Evolutionary conservation across 176 grass and related monocot genomes (phyloP).

Genomic region (Luzula sylvatica): DNA sequence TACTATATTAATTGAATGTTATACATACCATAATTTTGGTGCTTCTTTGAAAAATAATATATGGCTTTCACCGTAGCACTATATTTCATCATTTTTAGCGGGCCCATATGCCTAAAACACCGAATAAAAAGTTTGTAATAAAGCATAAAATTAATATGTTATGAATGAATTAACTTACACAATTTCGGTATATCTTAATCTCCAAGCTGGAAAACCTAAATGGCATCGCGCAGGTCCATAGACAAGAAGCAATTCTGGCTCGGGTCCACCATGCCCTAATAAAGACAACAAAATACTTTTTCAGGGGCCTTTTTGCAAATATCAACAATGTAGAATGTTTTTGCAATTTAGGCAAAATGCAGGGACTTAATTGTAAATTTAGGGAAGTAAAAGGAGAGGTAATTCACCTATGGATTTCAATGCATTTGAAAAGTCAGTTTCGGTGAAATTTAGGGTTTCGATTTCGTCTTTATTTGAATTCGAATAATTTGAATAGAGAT

Average conservation of each 20-base stretch:
- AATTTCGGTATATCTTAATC: constrained; percentile 91
- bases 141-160: constrained; percentile 2
- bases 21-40: no score
- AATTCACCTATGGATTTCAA: constrained; percentile 64
- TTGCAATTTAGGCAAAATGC: no score
- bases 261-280: constrained; percentile 70
- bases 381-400: no score
- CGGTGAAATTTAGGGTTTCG: constrained; percentile 47
- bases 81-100: no score
- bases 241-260: constrained; percentile 84
- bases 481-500: constrained; percentile 44
- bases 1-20: no score
- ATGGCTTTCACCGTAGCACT: no score
- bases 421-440: constrained; percentile 48
- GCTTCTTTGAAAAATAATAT: no score
- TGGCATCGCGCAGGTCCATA: constrained; percentile 81
- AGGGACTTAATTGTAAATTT: neutral
- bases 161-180: constrained; percentile 51
- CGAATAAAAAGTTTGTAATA: neutral
- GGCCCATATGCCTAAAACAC: constrained; percentile 81
- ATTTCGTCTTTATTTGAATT: constrained; percentile 23
- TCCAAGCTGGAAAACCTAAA: constrained; percentile 94
- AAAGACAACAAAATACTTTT: no score
- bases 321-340: no score
- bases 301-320: no score